Evolutionary conservation across 2,329 filamentous ascomycete genomes (phyloP), one percentile per base, ranked within the genome.

Genomic region (Epichloe scottii): DNA sequence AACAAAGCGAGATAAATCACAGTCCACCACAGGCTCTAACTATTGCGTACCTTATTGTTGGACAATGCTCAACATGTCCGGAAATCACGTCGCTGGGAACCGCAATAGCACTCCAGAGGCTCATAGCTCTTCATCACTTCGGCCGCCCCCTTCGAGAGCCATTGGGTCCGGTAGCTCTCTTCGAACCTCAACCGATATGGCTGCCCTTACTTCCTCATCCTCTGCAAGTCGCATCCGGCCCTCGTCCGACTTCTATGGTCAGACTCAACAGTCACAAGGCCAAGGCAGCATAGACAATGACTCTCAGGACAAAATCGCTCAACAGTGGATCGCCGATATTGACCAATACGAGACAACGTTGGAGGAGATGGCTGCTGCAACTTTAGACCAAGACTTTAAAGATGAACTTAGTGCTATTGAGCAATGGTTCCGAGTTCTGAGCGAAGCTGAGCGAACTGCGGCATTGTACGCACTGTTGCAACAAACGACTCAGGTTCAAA

Each of bases 331-430:
- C 61, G 89, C 91, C 51, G 93, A 98, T 63, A 97, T 98, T 59
- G 93, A 98, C 66, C 91, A 97, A 68, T 96, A 96, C 63, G 93
- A 98, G 75, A 95, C 84, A n/a, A 98, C 93, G 1, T 71, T 98
- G 62, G 93, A 97, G 69, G 93, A 98, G 67, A 98, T 98, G 93
- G 93, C 93, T 42, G 90, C 91, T 34, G 93, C 93, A 30, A 97
- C 93, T n/a, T 75, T 97, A 50, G 93, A 98, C 66, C 93, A 98
- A 73, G 93, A 98, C 66, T 98, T 98, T 76, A 98, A 98, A 73
- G 93, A 97, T 69, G 93, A 98, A 70, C 79, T 98, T 54, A 96
- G 89, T 66, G 93, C 93, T 59, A 98, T 98, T 64, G 93, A 98
- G 72, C 93, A 98, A 74, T 98, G 93, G 93, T 98, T 98, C 70